These are phyloP conservation scores for Trypanosoma caninum DNA, from an alignment of 208 protist species.

Conservation along the genomic window DNA sequence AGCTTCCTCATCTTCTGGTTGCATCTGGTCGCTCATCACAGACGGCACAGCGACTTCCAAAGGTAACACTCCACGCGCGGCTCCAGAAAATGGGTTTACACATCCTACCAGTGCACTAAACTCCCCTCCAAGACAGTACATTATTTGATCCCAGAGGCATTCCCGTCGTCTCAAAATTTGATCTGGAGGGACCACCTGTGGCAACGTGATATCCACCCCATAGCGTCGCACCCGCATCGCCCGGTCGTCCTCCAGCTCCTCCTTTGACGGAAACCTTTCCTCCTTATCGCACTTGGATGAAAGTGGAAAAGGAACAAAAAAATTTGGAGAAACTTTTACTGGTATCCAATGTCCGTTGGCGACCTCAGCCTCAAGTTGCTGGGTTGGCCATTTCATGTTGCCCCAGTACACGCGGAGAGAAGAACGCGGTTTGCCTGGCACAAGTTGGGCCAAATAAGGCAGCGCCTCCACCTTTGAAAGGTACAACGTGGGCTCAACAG, in stretches of 20 bases:
- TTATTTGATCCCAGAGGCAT: conserved; percentile 83
- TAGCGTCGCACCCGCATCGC: conserved; percentile 47
- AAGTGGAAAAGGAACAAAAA: conserved; percentile 68
- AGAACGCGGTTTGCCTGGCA: conserved; percentile 64
- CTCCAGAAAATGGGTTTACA: conserved; percentile 72
- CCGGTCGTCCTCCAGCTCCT: conserved; percentile 44
- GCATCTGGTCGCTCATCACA: conserved; percentile 11
- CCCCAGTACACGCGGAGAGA: conserved; percentile 85
- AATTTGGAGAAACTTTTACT: conserved; percentile 70
- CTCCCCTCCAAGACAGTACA: conserved; percentile 78
- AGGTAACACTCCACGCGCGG: conserved; percentile 31
- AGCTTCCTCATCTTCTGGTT: neutral
- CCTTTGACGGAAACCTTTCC: conserved; percentile 59
- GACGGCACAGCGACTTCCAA: conserved; percentile 16
- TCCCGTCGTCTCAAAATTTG: conserved; percentile 69
- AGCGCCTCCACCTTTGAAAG: conserved; percentile 74
- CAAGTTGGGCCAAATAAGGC: conserved; percentile 69
- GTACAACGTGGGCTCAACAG: conserved; percentile 72
- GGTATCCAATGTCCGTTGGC: conserved; percentile 85
- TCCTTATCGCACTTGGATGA: conserved; percentile 19
- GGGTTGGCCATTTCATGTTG: conserved; percentile 74
- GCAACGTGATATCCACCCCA: conserved; percentile 55
- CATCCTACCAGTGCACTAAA: conserved; percentile 68
- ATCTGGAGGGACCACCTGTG: conserved; percentile 77
- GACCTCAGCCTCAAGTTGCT: conserved; percentile 71